Percentiles rank a stretch among this genome's conserved stretches.
phyloP scores from a whole-genome alignment of 495 filamentous ascomycete genomes.

The Apodospora peruviana region DNA sequence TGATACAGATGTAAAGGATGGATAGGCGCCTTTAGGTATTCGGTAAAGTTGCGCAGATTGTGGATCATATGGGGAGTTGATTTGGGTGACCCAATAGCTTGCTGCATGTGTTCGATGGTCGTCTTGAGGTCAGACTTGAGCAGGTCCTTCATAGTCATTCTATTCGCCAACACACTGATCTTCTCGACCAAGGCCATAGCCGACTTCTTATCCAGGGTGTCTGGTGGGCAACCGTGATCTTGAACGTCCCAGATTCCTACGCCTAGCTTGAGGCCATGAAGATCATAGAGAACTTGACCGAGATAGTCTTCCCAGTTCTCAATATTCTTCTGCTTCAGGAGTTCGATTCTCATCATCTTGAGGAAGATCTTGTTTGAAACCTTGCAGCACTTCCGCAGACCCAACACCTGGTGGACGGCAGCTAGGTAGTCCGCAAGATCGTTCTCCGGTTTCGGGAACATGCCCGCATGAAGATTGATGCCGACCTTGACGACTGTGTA shows the following conservation, averaged over 20 bases:
- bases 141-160: slow-evolving; percentile 85
- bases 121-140: slow-evolving; percentile 82
- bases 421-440: slow-evolving; percentile 70
- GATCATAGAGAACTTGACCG: slow-evolving; percentile 80
- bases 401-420: slow-evolving; percentile 77
- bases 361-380: slow-evolving; percentile 79
- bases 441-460: slow-evolving; percentile 58
- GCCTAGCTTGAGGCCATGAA: slow-evolving; percentile 77
- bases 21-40: slow-evolving; percentile 73
- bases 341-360: slow-evolving; percentile 80
- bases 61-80: slow-evolving; percentile 61
- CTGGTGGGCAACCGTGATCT: slow-evolving; percentile 70
- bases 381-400: slow-evolving; percentile 79
- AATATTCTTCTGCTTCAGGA: slow-evolving; percentile 56
- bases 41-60: slow-evolving; percentile 68
- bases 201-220: slow-evolving; percentile 69
- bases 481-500: slow-evolving; percentile 70
- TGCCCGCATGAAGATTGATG: slow-evolving; percentile 56
- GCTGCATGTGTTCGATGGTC: slow-evolving; percentile 85
- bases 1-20: slow-evolving; percentile 77
- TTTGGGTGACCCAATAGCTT: slow-evolving; percentile 54
- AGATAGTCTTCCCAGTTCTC: slow-evolving; percentile 73
- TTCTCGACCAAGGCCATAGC: slow-evolving; percentile 76
- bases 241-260: slow-evolving; percentile 58
- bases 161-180: slow-evolving; percentile 70